Evolutionary conservation across 768 basidiomycete species (phyloP).

Genomic region (Cystobasidium tubakii): DNA sequence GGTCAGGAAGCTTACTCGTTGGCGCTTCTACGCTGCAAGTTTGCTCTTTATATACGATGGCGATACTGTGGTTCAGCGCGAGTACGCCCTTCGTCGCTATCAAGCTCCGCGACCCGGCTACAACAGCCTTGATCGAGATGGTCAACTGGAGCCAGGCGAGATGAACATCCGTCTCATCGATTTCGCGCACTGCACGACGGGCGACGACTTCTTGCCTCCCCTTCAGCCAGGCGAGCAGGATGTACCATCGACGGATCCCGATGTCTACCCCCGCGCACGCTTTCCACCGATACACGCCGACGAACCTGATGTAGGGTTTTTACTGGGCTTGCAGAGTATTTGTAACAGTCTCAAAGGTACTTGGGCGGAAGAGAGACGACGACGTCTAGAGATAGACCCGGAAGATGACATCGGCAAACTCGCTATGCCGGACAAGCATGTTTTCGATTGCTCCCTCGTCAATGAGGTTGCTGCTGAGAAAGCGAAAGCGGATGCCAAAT

Average conservation of each 20-base stretch:
- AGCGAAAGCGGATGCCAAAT: constrained; percentile 3
- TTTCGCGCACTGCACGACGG: constrained; percentile 97
- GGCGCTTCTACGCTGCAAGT: constrained; percentile 95
- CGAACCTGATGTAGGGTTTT: constrained; percentile 85
- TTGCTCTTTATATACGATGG: constrained; percentile 97
- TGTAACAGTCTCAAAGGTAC: constrained; percentile 70
- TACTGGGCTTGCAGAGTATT: constrained; percentile 80
- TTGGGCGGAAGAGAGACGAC: constrained; percentile 77
- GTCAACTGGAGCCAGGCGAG: constrained; percentile 57
- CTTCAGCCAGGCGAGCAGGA: constrained; percentile 51
- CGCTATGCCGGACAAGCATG: constrained; percentile 34
- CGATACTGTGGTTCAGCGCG: constrained; percentile 75
- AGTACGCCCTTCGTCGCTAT: constrained; percentile 42
- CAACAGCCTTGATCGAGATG: neutral
- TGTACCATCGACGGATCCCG: constrained; percentile 51
- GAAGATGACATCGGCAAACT: constrained; percentile 34
- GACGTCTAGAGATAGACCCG: constrained; percentile 49
- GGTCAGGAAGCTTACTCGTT: constrained; percentile 81
- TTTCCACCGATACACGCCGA: constrained; percentile 89
- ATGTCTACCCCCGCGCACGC: constrained; percentile 83
- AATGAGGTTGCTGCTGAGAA: constrained; percentile 28
- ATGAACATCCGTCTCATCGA: constrained; percentile 94
- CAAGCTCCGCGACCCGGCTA: constrained; percentile 23
- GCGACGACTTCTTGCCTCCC: constrained; percentile 66
- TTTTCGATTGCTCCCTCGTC: constrained; percentile 32